Conservation (phyloP, 768 basidiomycete species). For the Termitomyces bulborhizus region DNA sequence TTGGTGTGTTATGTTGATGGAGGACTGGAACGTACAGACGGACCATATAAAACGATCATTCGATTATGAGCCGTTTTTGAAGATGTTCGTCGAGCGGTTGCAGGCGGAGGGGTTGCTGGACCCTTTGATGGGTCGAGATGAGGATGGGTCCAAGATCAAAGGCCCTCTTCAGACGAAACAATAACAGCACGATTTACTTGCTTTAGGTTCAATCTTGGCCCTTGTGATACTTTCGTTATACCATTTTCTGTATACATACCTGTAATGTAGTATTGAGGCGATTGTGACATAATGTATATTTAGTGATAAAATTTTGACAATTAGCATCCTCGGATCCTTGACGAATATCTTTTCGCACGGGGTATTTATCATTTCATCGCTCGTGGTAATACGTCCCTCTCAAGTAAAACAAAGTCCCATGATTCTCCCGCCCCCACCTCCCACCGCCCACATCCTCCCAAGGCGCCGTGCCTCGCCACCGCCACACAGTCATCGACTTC, state of each 20-base stretch:
- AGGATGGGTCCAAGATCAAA: constrained; percentile 23
- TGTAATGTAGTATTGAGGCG: neutral
- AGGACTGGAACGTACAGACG: constrained; percentile 25
- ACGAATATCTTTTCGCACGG: neutral
- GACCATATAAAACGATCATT: constrained; percentile 54
- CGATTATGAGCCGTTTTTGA: constrained; percentile 59
- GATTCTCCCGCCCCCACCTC: constrained; percentile 36
- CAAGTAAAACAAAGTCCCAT: constrained; percentile 47
- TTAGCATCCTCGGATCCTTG: too few relatives aligned
- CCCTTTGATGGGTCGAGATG: constrained; percentile 32
- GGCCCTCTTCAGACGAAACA: constrained; percentile 2
- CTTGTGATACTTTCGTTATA: neutral
- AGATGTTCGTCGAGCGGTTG: constrained; percentile 34
- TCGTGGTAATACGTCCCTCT: constrained; percentile 35
- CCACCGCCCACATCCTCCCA: constrained; percentile 16
- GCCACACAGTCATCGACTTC: constrained; percentile 52
- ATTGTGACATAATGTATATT: neutral
- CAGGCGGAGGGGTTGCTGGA: constrained; percentile 43
- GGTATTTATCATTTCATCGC: constrained; percentile 3
- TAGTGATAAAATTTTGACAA: too few relatives aligned
- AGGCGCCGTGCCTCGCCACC: constrained; percentile 32
- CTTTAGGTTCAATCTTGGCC: neutral
- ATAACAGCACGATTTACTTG: neutral
- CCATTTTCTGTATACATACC: neutral
- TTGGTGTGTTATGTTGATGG: neutral